phyloP scores from a whole-genome alignment of 371 early-diverging fungal genomes.

The Rhizomucor pusillus region DNA sequence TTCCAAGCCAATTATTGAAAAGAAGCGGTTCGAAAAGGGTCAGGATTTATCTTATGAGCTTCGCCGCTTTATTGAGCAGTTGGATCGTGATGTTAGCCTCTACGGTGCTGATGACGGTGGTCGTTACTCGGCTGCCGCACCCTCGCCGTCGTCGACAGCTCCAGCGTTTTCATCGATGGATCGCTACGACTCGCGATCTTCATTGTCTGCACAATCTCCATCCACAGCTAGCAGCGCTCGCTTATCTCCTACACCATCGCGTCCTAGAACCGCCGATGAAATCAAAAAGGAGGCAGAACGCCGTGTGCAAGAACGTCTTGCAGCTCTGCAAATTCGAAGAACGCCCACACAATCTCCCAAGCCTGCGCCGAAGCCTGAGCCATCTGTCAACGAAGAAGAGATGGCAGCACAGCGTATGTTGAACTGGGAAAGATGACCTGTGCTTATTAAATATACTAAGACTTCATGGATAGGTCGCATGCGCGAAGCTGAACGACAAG shows the following conservation, averaged over 20 bases:
- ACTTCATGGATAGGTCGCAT: conserved; percentile 22
- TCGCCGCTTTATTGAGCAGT: conserved; percentile 42
- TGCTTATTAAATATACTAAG: not conserved
- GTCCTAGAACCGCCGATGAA: conserved; percentile 50
- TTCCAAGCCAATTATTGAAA: conserved; percentile 28
- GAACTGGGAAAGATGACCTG: not conserved
- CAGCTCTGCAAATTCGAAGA: conserved; percentile 39
- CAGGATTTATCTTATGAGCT: conserved; percentile 47
- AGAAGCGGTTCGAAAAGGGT: conserved; percentile 42
- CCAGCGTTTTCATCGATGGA: not conserved
- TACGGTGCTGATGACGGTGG: not conserved
- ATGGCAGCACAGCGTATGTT: conserved; percentile 36
- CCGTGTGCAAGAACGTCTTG: conserved; percentile 51
- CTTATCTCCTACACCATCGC: conserved; percentile 15
- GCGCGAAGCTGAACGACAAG: conserved; percentile 35
- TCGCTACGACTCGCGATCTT: not conserved
- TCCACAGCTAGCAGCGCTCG: not conserved
- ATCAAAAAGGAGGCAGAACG: conserved; percentile 54
- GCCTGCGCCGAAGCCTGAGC: conserved; percentile 6
- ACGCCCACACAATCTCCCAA: conserved; percentile 19
- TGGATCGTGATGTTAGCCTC: conserved; percentile 21
- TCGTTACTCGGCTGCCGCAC: not conserved
- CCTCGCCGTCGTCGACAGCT: not conserved
- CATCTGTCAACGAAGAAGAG: conserved; percentile 31
- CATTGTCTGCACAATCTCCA: not conserved